Conservation (phyloP, 768 basidiomycete species). For the Boletus insuetus region DNA sequence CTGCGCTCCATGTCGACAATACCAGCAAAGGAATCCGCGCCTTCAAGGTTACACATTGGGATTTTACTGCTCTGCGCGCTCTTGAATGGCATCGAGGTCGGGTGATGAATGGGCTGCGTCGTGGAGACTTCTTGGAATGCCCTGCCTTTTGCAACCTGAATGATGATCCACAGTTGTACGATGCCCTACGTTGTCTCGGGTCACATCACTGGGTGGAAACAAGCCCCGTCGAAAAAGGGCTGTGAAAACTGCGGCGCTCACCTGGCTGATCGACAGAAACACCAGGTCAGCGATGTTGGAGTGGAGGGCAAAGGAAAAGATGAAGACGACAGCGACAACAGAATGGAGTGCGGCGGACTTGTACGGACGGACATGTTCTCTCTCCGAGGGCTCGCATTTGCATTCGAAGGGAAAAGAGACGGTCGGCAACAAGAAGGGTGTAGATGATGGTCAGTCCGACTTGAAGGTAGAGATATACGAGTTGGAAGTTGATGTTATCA, state of each 20-base stretch:
- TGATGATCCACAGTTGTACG: constrained; percentile 34
- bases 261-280: constrained; percentile 34
- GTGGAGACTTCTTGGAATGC: constrained; percentile 11
- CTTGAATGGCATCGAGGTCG: constrained; percentile 7
- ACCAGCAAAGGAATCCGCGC: background rate
- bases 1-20: background rate
- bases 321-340: constrained; percentile 27
- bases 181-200: constrained; percentile 25
- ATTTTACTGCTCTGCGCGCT: background rate
- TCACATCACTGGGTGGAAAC: background rate
- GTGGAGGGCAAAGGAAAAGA: constrained; percentile 28
- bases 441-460: constrained; percentile 30
- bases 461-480: constrained; percentile 31
- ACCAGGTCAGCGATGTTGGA: constrained; percentile 31
- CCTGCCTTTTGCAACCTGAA: constrained; percentile 33
- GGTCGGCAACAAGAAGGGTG: constrained; percentile 30
- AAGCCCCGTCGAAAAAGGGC: too few relatives aligned
- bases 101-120: background rate
- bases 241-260: background rate
- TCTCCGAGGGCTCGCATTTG: constrained; percentile 18
- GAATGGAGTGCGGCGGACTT: constrained; percentile 34
- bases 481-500: constrained; percentile 17
- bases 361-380: constrained; percentile 21
- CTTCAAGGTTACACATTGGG: background rate
- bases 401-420: constrained; percentile 23